Evolutionary conservation across 2,329 filamentous ascomycete species (phyloP).

Genomic region (Pseudogymnoascus sp.): DNA sequence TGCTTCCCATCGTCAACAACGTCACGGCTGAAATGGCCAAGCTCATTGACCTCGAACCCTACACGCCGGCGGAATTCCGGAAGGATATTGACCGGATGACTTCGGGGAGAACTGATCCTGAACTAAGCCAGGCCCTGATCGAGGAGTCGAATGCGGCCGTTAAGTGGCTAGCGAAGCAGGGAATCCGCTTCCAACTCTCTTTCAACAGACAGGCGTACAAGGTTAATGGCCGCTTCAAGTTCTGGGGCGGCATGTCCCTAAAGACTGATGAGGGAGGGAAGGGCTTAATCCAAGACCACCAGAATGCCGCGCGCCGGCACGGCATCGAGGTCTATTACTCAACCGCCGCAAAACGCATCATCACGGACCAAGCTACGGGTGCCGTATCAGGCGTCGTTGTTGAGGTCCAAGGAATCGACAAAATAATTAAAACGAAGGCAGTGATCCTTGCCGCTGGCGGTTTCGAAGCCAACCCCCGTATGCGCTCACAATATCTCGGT

Average conservation of each 20-base stretch:
- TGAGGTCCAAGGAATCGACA: constrained; percentile 19
- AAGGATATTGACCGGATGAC: constrained; percentile 53
- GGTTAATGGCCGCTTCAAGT: constrained; percentile 53
- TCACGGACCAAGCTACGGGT: constrained; percentile 28
- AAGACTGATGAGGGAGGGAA: constrained; percentile 55
- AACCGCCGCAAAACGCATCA: constrained; percentile 38
- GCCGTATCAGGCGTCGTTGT: constrained; percentile 30
- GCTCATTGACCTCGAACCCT: constrained; percentile 52
- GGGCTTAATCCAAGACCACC: constrained; percentile 47
- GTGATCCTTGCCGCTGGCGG: constrained; percentile 55
- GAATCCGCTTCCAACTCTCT: constrained; percentile 51
- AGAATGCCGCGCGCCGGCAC: constrained; percentile 25
- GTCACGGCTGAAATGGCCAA: constrained; percentile 39
- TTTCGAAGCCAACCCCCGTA: constrained; percentile 53
- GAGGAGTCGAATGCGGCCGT: constrained; percentile 43
- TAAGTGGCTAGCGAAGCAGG: constrained; percentile 49
- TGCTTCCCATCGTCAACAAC: constrained; percentile 58
- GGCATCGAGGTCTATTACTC: constrained; percentile 21
- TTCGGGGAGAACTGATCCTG: constrained; percentile 44
- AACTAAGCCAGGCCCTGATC: constrained; percentile 44
- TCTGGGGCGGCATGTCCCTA: constrained; percentile 61
- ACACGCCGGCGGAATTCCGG: constrained; percentile 48
- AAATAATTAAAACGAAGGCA: constrained; percentile 32
- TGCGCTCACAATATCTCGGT: constrained; percentile 49
- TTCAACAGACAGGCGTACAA: constrained; percentile 63